Conservation (phyloP, 2,329 filamentous ascomycete species). For the Fusarium pininemorale region DNA sequence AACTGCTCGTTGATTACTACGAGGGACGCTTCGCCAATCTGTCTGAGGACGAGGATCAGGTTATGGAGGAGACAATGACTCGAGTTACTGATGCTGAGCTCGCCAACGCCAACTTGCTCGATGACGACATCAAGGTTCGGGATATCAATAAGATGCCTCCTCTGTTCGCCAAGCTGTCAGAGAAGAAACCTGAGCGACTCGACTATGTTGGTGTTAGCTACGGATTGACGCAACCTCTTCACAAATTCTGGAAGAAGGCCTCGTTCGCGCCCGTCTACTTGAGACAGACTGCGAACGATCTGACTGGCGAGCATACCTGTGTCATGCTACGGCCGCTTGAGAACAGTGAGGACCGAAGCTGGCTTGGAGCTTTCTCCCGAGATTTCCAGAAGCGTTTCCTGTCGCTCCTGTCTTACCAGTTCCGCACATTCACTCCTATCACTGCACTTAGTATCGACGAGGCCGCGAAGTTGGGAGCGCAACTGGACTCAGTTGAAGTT, state of each 20-base stretch:
- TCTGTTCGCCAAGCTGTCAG: constrained; percentile 86
- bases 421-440: constrained; percentile 80
- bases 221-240: constrained; percentile 84
- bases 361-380: constrained; percentile 89
- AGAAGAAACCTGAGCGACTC: constrained; percentile 80
- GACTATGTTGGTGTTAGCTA: constrained; percentile 98
- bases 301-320: constrained; percentile 97
- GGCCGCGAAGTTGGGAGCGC: constrained; percentile 78
- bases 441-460: constrained; percentile 89
- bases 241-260: constrained; percentile 96
- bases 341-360: constrained; percentile 73
- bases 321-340: constrained; percentile 92
- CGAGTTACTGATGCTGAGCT: constrained; percentile 86
- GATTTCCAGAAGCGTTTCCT: constrained; percentile 98
- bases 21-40: constrained; percentile 90
- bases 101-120: constrained; percentile 76
- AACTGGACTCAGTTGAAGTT: constrained; percentile 63
- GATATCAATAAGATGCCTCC: constrained; percentile 94
- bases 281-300: constrained; percentile 92
- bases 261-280: constrained; percentile 91
- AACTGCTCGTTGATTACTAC: constrained; percentile 91
- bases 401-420: constrained; percentile 89
- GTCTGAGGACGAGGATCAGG: constrained; percentile 71
- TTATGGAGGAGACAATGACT: constrained; percentile 71
- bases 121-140: constrained; percentile 88